These are phyloP conservation scores for Candida dubliniensis DNA, from an alignment of 1,139 yeast genomes.

Conservation along the genomic window DNA sequence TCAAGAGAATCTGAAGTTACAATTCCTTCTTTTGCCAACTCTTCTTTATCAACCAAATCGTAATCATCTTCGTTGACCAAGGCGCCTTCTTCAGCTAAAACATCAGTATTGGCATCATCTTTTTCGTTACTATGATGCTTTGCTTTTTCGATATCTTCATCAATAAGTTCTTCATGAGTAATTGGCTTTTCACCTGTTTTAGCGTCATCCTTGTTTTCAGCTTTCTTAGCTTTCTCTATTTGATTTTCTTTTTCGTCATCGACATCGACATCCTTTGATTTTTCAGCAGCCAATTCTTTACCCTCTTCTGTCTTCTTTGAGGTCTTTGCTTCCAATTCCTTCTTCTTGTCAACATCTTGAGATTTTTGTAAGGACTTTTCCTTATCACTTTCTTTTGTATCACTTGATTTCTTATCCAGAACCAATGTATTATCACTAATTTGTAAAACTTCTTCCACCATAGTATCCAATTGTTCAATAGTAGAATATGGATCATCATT, in stretches of 20 bases:
- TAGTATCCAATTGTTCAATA: constrained; percentile 40
- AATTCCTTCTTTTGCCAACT: constrained; percentile 10
- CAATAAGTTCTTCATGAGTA: constrained; percentile 9
- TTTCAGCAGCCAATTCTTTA: too few relatives aligned
- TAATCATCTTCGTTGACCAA: constrained; percentile 48
- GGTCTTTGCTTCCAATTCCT: too few relatives aligned
- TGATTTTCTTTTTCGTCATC: too few relatives aligned
- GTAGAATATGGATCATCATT: constrained; percentile 47
- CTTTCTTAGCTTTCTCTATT: not conserved
- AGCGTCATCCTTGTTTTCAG: not conserved
- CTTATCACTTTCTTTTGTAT: too few relatives aligned
- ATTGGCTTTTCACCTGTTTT: constrained; percentile 2
- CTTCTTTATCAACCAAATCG: constrained; percentile 19
- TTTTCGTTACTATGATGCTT: constrained; percentile 27
- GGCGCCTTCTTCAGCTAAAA: constrained; percentile 45
- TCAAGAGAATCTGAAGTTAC: too few relatives aligned
- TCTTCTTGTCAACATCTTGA: too few relatives aligned
- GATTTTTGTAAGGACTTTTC: too few relatives aligned
- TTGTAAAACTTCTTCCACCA: constrained; percentile 42
- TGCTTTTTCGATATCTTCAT: constrained; percentile 9
- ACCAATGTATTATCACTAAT: constrained; percentile 9
- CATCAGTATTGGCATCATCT: constrained; percentile 43
- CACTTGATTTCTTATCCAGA: not conserved
- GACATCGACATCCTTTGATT: too few relatives aligned
- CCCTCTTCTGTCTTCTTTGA: too few relatives aligned